Evolutionary conservation across 2,329 filamentous ascomycete genomes (phyloP), one percentile per base, ranked within the genome.

Genomic region (Colletotrichum plurivorum): DNA sequence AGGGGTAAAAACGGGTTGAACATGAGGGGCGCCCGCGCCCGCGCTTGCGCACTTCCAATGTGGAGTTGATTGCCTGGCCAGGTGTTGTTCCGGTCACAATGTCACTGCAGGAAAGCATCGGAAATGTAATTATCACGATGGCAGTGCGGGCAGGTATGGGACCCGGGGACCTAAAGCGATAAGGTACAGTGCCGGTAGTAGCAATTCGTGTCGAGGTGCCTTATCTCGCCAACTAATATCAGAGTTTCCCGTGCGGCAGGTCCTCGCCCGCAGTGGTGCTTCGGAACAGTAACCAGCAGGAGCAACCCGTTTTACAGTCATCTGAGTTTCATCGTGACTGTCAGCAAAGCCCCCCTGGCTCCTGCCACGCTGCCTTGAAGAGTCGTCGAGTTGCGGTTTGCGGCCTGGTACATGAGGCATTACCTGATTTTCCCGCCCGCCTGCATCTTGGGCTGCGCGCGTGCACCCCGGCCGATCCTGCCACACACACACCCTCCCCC

Each of bases 21-120:
- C 36, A 55, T 64, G 65, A 67, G 65, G 65, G 65, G 61, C 54
- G 61, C 54, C 51, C 63, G 55, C 63, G 63, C 31, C 49, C 54
- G 55, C 62, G 54, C 27, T 41, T 54, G 63, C 55, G 56, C 31
- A 43, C 20, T 55, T 45, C 41, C 41, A 20, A 43, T 36, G 54
- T 46, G 55, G 63, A 25, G 31, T 41, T 51, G 57, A 25, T 16
- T 63, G 45, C 15, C 22, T 36, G 16, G 16, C 22, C 51, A 16
- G n/a, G 16, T 39, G 54, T 18, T 4, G 8, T 36, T 8, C 31
- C 3, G 31, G 31, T 36, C 31, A 36, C 31, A 36, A 36, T 36
- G 31, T 41, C 12, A 60, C 51, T 20, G 57, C 57, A 51, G 27
- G 25, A 60, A 46, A 25, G 25, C 43, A 58, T 49, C 56, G 27